Base-by-base conservation (phyloP, 352 stramenopile species). In the Aphanomyces astaci region DNA sequence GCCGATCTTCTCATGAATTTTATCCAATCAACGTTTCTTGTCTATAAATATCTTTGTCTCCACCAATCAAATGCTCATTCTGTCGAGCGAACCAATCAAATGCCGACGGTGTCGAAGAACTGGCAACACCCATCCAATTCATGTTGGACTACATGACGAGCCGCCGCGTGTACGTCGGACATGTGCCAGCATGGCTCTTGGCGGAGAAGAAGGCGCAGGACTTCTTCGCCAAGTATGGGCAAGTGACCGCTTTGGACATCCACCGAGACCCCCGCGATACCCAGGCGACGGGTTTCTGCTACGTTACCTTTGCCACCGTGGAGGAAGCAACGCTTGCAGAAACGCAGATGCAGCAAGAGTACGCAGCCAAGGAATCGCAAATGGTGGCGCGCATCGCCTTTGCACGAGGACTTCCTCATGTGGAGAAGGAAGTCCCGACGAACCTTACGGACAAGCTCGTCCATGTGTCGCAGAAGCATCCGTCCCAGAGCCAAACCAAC, bases 1-100 rank as follows among this genome's bases (percentile, higher is more conserved):
- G 17, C 24, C 52, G 30, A 63, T 52, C 54, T 63, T 49, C 54
- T 63, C n/a, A 15, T 10, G 52, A 63, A 62, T 55, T 64, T 64
- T 28, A 48, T 31, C 55, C 55, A 64, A 64, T 64, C 31, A 49
- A 32, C 7, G 7, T n/a, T 15, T 1, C 22, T 39, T 36, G 9
- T 19, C 28, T 64, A 64, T 49, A 64, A 64, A 64, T 53, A 64
- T 36, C 10, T 22, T 15, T 43, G 15, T 43, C 15, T 7, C 7
- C 5, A 15, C 49, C 49, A 56, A 56, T 56, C 49, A 56, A 32
- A 28, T 33, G 5, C 7, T 32, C 7, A 15, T 33, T 56, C 15
- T 7, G 15, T 15, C 15, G 28, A 15, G 15, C 15, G 7, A 48
- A 19, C 56, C 56, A 64, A 64, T 64, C 43, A 43, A 43, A 43